Percentiles rank a stretch among this genome's conserved stretches.
phyloP scores from a whole-genome alignment of 345 rosid species.

The Ricinus communis region DNA sequence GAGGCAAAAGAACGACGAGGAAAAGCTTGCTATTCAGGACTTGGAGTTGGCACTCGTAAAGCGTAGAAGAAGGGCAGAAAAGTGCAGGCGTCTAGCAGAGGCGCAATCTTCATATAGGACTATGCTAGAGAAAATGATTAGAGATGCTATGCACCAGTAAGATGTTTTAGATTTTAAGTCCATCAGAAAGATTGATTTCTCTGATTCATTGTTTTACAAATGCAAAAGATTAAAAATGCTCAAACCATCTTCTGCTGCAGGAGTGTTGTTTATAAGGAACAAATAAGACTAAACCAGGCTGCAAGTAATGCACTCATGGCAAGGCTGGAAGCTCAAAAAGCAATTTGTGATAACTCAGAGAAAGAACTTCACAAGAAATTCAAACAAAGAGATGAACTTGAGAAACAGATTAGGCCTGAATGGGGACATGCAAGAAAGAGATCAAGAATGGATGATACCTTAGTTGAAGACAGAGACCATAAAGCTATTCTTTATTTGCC shows the following conservation, averaged over 20 bases:
- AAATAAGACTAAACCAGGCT: constrained; percentile 87
- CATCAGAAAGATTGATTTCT: neutral
- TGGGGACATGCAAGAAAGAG: constrained; percentile 84
- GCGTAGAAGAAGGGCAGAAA: constrained; percentile 83
- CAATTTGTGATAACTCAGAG: constrained; percentile 81
- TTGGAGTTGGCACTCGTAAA: constrained; percentile 69
- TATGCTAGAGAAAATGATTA: constrained; percentile 90
- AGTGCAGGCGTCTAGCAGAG: constrained; percentile 91
- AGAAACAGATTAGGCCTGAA: constrained; percentile 69
- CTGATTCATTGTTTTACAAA: neutral
- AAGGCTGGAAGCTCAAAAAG: constrained; percentile 90
- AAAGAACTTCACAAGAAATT: constrained; percentile 84
- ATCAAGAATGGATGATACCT: constrained; percentile 57
- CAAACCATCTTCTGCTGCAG: constrained; percentile 34
- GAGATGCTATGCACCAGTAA: constrained; percentile 99
- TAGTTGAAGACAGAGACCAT: constrained; percentile 47
- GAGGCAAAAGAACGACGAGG: constrained; percentile 62
- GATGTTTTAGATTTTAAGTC: constrained; percentile 19
- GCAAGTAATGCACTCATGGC: constrained; percentile 81
- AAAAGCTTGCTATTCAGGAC: constrained; percentile 67
- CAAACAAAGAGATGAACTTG: constrained; percentile 77
- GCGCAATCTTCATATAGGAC: constrained; percentile 82
- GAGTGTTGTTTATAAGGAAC: constrained; percentile 91
- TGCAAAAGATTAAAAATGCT: neutral
- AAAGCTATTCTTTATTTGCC: constrained; percentile 60